Conservation (phyloP, 2,329 filamentous ascomycete species). For the Cordyceps farinosa region DNA sequence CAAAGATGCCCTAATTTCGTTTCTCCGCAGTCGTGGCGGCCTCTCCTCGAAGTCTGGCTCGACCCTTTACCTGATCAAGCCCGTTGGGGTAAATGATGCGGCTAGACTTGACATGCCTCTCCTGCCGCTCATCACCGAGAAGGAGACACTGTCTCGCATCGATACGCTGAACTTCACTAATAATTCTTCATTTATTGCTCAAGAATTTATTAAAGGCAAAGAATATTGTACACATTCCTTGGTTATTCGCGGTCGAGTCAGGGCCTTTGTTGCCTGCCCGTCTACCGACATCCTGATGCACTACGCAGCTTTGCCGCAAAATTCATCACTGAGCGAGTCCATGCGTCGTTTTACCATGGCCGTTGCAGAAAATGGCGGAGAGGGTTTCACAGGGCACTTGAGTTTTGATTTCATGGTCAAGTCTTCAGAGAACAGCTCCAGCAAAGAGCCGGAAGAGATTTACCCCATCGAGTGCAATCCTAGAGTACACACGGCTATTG, state of each 20-base stretch:
- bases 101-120: conserved; percentile 60
- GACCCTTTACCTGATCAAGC: conserved; percentile 61
- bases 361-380: conserved; percentile 50
- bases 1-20: conserved; percentile 47
- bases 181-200: conserved; percentile 56
- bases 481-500: conserved; percentile 63
- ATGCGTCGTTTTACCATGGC: conserved; percentile 63
- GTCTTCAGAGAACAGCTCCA: not conserved
- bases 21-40: conserved; percentile 40
- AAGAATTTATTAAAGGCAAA: conserved; percentile 59
- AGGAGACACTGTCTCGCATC: conserved; percentile 56
- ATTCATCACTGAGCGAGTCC: conserved; percentile 51
- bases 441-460: conserved; percentile 29
- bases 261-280: conserved; percentile 64
- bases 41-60: conserved; percentile 27
- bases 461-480: conserved; percentile 72
- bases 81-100: conserved; percentile 58
- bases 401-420: not conserved
- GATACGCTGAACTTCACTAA: conserved; percentile 39
- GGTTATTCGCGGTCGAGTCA: conserved; percentile 61
- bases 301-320: conserved; percentile 55
- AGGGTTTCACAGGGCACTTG: conserved; percentile 64
- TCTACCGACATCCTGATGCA: conserved; percentile 62
- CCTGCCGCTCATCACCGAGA: conserved; percentile 52
- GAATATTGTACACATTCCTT: conserved; percentile 72